Evolutionary conservation across 306 rosid genomes (phyloP), one percentile per base, ranked within the genome.

Genomic region (Pachyrhizus erosus): DNA sequence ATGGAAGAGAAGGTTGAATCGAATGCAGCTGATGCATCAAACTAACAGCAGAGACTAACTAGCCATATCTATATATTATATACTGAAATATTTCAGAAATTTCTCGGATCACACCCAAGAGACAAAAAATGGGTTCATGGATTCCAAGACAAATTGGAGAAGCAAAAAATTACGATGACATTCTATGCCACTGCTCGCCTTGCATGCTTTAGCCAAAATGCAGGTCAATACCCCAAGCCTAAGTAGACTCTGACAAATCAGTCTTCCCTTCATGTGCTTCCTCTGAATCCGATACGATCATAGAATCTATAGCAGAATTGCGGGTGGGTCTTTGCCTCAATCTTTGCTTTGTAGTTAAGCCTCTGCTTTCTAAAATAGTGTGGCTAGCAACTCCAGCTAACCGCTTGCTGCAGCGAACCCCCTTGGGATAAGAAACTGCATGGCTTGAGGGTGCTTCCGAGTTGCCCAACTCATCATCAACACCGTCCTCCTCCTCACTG

Each of bases 271-370:
- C 84, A 4, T 18, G 43, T 11, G 0, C 46, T 61, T 76, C 89
- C 23, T 90, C 96, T 68, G 97, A 93, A 88, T 91, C 96, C 1
- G 79, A 87, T 27, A 86, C 54, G 12, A 85, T 86, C 65, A 71
- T 8, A 64, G 87, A 39, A 71, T 89, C 89, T 17, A 95, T 73
- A 23, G 95, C 92, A 65, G 92, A 87, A 91, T 95, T 93, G n/a
- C 75, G 86, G 65, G 84, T 87, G 14, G 98, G 98, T 84, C 97
- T 93, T 61, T 95, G 98, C 80, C 98, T 89, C 81, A 86, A 26
- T 89, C 86, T 88, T 34, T 87, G 91, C 86, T 95, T 93, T 43
- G 93, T 60, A 57, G 85, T 70, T 61, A 88, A 72, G 73, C 89
- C 88, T 84, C 89, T 79, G 80, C 83, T 88, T 82, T 87, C 90